Percentiles rank a stretch among this genome's conserved stretches.
phyloP scores from a whole-genome alignment of 192 early-diverging fungal genomes.

The Allomyces macrogynus region DNA sequence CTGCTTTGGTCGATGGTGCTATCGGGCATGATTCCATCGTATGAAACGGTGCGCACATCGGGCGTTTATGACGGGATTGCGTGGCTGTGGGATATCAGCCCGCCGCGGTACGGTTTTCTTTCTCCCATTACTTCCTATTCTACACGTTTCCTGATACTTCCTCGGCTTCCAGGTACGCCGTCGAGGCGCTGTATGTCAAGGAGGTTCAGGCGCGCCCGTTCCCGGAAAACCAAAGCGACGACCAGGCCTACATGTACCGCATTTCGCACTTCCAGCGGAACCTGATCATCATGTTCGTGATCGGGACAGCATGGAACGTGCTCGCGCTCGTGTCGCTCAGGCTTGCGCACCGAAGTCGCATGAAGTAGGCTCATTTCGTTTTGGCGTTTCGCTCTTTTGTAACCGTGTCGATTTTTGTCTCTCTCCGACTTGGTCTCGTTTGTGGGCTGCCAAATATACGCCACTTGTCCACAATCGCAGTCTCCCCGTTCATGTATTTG shows the following conservation, averaged over 20 bases:
- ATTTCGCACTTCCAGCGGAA: constrained; percentile 16
- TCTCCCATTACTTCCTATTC: no score
- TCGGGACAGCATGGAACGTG: constrained; percentile 29
- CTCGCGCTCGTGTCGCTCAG: constrained; percentile 31
- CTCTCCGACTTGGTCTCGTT: no score
- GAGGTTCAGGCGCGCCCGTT: constrained; percentile 22
- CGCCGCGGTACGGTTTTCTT: constrained; percentile 17
- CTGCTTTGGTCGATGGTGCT: constrained; percentile 35
- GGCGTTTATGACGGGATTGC: constrained; percentile 10
- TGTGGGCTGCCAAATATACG: no score
- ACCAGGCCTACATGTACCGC: constrained; percentile 18
- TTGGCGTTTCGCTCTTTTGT: no score
- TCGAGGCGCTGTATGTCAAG: constrained; percentile 35
- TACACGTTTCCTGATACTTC: no score
- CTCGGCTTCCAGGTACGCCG: constrained; percentile 12
- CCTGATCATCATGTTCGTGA: constrained; percentile 16
- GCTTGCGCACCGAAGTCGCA: constrained; percentile 23
- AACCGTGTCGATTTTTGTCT: no score
- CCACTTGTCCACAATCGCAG: no score
- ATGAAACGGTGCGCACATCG: constrained; percentile 15
- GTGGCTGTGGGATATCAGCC: constrained; percentile 36
- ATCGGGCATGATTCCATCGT: constrained; percentile 30
- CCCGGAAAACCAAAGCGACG: constrained; percentile 9
- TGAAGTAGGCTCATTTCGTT: constrained; percentile 19
- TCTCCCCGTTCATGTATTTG: no score